A percentile compares a stretch with the other conserved stretches of the same genome.
Evolutionary conservation across 495 filamentous ascomycete species (phyloP).

Genomic region (Xylaria curta): DNA sequence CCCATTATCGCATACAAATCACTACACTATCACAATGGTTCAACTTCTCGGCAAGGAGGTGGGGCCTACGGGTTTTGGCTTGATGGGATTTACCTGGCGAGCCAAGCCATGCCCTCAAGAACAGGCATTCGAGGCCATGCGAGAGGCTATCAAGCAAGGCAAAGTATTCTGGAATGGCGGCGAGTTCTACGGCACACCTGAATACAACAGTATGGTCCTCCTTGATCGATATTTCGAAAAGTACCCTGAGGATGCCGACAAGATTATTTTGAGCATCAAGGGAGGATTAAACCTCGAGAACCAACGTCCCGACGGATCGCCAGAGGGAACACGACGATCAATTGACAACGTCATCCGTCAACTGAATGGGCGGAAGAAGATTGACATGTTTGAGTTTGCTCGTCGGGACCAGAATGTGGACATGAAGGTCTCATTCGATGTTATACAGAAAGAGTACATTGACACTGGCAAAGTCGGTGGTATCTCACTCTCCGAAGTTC

Average conservation of each 20-base stretch:
- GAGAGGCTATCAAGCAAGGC: conserved; percentile 67
- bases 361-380: conserved; percentile 74
- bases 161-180: conserved; percentile 81
- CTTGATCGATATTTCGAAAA: conserved; percentile 69
- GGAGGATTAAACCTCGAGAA: conserved; percentile 54
- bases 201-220: conserved; percentile 70
- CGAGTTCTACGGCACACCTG: conserved; percentile 77
- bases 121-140: conserved; percentile 71
- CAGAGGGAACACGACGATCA: conserved; percentile 65
- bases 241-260: conserved; percentile 71
- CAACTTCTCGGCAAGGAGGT: conserved; percentile 57
- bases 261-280: conserved; percentile 71
- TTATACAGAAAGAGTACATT: conserved; percentile 65
- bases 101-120: conserved; percentile 60
- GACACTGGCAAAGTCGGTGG: conserved; percentile 80
- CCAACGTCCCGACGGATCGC: conserved; percentile 61
- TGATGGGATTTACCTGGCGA: conserved; percentile 82
- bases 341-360: conserved; percentile 70
- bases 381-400: conserved; percentile 84
- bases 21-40: conserved; percentile 46
- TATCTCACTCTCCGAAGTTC: conserved; percentile 77
- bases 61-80: conserved; percentile 62
- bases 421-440: conserved; percentile 56
- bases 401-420: conserved; percentile 69
- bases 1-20: neutral